Evolutionary conservation across 352 stramenopile species (phyloP).

Genomic region (Globisporangium cylindrosporum): DNA sequence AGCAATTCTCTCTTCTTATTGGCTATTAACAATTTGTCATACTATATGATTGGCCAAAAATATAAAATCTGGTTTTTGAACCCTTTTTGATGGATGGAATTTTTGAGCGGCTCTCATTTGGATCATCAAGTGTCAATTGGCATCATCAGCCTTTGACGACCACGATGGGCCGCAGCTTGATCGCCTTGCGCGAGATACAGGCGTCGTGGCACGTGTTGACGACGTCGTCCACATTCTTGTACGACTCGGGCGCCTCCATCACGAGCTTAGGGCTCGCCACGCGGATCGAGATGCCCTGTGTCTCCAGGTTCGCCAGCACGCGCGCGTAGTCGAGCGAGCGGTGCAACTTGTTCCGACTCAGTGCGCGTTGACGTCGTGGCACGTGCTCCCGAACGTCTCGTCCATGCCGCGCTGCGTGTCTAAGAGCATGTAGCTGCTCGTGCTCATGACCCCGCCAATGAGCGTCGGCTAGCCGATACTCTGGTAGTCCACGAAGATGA

Average conservation of each 20-base stretch:
- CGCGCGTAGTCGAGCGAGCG: not conserved
- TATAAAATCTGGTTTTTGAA: not conserved
- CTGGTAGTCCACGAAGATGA: conserved; percentile 4
- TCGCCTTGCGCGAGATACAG: not conserved
- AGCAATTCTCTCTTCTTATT: not conserved
- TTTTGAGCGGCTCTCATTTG: not conserved
- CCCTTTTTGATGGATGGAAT: not conserved
- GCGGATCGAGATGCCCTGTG: not conserved
- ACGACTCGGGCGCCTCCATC: not conserved
- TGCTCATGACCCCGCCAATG: not conserved
- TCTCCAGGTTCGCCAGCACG: not conserved
- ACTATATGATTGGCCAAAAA: not conserved
- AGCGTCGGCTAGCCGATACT: not conserved
- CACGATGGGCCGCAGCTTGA: not conserved
- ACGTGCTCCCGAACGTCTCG: not conserved
- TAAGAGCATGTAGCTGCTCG: not conserved
- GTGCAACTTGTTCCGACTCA: not conserved
- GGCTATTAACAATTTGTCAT: not conserved
- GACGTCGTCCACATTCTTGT: not conserved
- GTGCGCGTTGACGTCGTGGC: not conserved
- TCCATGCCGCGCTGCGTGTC: not conserved
- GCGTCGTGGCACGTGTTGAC: not conserved
- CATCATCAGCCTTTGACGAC: not conserved
- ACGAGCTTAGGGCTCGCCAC: not conserved
- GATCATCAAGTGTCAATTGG: not conserved